Percentiles rank a stretch among this genome's conserved stretches.
Evolutionary conservation across 2,329 filamentous ascomycete genomes (phyloP).

Genomic region (Sodiomyces alkalinus): DNA sequence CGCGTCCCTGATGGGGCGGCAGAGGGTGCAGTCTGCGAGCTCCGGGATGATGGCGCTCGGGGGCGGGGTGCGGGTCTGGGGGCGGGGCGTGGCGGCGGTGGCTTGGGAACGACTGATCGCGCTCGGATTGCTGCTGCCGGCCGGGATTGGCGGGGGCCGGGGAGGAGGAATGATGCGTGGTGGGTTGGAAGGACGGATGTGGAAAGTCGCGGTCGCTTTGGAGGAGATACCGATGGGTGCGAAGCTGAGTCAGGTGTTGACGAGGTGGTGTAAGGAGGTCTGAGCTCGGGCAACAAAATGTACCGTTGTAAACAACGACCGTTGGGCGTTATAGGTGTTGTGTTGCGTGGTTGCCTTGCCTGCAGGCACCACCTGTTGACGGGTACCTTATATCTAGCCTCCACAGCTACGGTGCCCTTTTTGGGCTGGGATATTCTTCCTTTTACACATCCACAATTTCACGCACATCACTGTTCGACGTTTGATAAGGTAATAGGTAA

Average conservation of each 20-base stretch:
- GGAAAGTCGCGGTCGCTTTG: conserved; percentile 59
- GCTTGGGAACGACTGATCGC: conserved; percentile 63
- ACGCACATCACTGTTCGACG: too few relatives aligned
- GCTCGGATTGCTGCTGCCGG: conserved; percentile 55
- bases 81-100: conserved; percentile 53
- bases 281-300: too few relatives aligned
- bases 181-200: conserved; percentile 51
- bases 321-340: too few relatives aligned
- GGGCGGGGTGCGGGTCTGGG: conserved; percentile 55
- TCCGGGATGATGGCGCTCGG: conserved; percentile 52
- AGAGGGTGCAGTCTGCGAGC: conserved; percentile 55
- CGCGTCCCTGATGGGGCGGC: conserved; percentile 55
- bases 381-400: too few relatives aligned
- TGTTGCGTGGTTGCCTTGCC: too few relatives aligned
- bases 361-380: too few relatives aligned
- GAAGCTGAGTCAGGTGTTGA: conserved; percentile 42
- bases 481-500: too few relatives aligned
- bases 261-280: conserved; percentile 66
- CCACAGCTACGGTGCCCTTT: too few relatives aligned
- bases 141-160: conserved; percentile 37
- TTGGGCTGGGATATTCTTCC: too few relatives aligned
- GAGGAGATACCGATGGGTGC: conserved; percentile 60
- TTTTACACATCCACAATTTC: too few relatives aligned
- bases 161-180: conserved; percentile 24
- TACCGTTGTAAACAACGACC: too few relatives aligned